Evolutionary conservation across 352 stramenopile species (phyloP).

Genomic region (Saprolegnia diclina): DNA sequence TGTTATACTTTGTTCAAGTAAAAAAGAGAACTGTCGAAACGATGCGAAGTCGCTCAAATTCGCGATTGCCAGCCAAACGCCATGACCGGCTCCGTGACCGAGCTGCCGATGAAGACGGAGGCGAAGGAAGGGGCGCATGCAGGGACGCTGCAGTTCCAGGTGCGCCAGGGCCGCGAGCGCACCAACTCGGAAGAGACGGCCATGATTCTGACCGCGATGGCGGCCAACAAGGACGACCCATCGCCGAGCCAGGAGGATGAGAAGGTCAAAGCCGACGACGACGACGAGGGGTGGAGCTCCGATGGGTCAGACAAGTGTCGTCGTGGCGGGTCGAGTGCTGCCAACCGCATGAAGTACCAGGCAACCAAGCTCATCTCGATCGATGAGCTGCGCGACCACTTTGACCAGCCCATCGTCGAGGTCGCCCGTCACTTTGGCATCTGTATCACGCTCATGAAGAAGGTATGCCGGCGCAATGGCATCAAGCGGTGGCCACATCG

Average conservation of each 20-base stretch:
- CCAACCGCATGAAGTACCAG: constrained; percentile 81
- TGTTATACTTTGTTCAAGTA: constrained; percentile 21
- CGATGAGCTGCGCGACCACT: constrained; percentile 75
- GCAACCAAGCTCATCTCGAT: constrained; percentile 87
- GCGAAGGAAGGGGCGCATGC: constrained; percentile 20
- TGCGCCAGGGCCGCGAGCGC: constrained; percentile 22
- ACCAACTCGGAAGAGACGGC: constrained; percentile 80
- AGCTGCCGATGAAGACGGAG: constrained; percentile 11
- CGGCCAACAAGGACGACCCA: constrained; percentile 57
- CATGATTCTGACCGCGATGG: constrained; percentile 81
- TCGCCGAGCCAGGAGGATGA: constrained; percentile 40
- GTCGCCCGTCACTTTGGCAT: constrained; percentile 88
- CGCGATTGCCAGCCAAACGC: constrained; percentile 23
- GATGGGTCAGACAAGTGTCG: constrained; percentile 63
- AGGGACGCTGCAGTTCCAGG: constrained; percentile 25
- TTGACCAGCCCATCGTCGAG: constrained; percentile 83
- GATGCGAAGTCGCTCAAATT: constrained; percentile 27
- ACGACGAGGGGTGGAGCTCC: constrained; percentile 61
- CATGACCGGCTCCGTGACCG: not conserved
- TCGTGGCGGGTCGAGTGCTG: constrained; percentile 55
- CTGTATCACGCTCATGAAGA: constrained; percentile 88
- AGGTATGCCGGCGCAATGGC: constrained; percentile 60
- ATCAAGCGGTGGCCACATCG: constrained; percentile 68
- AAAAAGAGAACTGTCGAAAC: constrained; percentile 29
- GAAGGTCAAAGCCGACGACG: constrained; percentile 30